Percentiles rank a stretch among this genome's conserved stretches.
phyloP scores from a whole-genome alignment of 2,329 filamentous ascomycete species.

The Alternaria sp. region DNA sequence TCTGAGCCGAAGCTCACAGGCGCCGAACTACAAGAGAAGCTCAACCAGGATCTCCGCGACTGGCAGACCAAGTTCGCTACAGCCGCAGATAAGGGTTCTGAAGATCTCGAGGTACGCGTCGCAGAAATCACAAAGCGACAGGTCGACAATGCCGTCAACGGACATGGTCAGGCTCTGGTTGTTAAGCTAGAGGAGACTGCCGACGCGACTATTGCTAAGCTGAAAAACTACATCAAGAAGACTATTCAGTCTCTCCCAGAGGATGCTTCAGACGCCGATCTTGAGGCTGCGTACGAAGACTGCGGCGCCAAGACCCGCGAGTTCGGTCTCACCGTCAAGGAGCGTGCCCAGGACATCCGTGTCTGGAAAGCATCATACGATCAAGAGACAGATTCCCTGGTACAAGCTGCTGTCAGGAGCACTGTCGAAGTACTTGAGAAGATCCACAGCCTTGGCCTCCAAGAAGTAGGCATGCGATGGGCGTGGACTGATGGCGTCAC shows the following conservation, averaged over 20 bases:
- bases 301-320: conserved; percentile 65
- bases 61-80: conserved; percentile 91
- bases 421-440: conserved; percentile 83
- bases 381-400: conserved; percentile 69
- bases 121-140: conserved; percentile 76
- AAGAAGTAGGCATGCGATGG: conserved; percentile 92
- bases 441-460: conserved; percentile 82
- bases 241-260: conserved; percentile 63
- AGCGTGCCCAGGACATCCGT: conserved; percentile 76
- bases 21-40: conserved; percentile 61
- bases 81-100: conserved; percentile 82
- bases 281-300: conserved; percentile 60
- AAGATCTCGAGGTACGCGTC: conserved; percentile 68
- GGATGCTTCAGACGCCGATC: conserved; percentile 60
- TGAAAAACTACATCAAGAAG: conserved; percentile 71
- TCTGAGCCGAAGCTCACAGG: conserved; percentile 35
- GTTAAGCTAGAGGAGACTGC: conserved; percentile 71
- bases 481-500: conserved; percentile 94
- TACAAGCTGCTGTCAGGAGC: conserved; percentile 75
- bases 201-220: conserved; percentile 65
- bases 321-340: conserved; percentile 75
- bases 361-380: conserved; percentile 78
- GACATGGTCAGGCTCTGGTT: conserved; percentile 70
- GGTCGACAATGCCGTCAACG: conserved; percentile 69
- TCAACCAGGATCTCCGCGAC: conserved; percentile 76